Percentiles rank a stretch among this genome's conserved stretches.
Conservation (phyloP, 306 rosid species). For the Neltuma alba region DNA sequence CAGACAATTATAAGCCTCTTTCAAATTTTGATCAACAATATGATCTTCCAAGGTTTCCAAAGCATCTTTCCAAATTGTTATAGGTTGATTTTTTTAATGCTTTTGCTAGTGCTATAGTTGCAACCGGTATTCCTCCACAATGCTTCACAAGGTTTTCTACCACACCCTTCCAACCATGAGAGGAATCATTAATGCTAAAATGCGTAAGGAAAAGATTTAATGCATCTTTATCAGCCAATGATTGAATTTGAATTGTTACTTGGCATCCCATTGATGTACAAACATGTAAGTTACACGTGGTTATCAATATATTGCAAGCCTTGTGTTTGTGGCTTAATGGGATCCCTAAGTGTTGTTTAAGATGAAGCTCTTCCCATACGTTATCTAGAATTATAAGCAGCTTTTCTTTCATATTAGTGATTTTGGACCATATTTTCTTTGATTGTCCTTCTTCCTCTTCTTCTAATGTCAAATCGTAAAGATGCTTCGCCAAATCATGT, state of each 20-base stretch:
- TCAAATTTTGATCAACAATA: background rate
- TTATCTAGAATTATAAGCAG: conserved; percentile 34
- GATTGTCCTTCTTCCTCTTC: too few relatives aligned
- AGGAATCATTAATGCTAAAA: background rate
- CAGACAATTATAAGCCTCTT: conserved; percentile 24
- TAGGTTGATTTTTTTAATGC: conserved; percentile 3
- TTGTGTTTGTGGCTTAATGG: background rate
- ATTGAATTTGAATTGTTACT: background rate
- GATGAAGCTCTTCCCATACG: conserved; percentile 25
- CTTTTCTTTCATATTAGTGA: background rate
- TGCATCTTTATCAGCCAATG: conserved; percentile 1
- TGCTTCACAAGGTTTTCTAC: background rate
- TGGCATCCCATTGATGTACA: conserved; percentile 19
- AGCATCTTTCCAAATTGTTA: conserved; percentile 1
- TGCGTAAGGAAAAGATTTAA: conserved; percentile 9
- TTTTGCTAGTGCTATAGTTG: background rate
- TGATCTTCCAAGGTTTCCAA: background rate
- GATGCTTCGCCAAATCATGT: too few relatives aligned
- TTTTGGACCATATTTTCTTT: too few relatives aligned
- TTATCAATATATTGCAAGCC: conserved; percentile 3
- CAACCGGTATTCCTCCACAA: conserved; percentile 33
- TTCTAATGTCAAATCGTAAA: too few relatives aligned
- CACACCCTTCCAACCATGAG: background rate
- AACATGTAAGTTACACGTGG: background rate
- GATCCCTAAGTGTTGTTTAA: conserved; percentile 17